Evolutionary conservation across 2,329 filamentous ascomycete genomes (phyloP).

Genomic region (Trichoderma brevicompactum): DNA sequence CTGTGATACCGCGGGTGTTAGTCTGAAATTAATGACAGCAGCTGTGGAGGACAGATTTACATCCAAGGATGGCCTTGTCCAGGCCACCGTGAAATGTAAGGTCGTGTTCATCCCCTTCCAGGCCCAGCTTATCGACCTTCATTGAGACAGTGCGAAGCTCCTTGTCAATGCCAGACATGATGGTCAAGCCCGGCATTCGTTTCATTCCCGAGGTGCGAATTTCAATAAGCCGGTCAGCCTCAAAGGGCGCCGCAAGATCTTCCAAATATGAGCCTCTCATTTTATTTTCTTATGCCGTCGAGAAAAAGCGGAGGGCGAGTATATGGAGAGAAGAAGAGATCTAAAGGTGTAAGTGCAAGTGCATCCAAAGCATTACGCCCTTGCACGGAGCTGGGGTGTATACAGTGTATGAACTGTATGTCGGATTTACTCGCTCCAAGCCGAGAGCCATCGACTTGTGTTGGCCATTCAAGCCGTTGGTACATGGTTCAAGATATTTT

Average conservation of each 20-base stretch:
- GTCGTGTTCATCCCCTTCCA: conserved; percentile 65
- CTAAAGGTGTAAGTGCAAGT: conserved; percentile 13
- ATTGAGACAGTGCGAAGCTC: conserved; percentile 48
- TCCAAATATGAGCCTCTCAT: conserved; percentile 30
- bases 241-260: conserved; percentile 50
- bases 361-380: background rate
- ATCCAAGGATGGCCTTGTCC: conserved; percentile 67
- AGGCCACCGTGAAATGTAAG: conserved; percentile 63
- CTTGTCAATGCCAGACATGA: conserved; percentile 64
- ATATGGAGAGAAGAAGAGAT: background rate
- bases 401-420: background rate
- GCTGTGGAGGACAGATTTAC: conserved; percentile 43
- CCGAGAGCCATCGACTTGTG: background rate
- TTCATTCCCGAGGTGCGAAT: conserved; percentile 62
- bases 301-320: background rate
- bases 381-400: background rate
- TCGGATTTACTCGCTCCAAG: background rate
- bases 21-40: background rate
- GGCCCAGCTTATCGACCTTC: conserved; percentile 53
- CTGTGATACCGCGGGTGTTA: conserved; percentile 40
- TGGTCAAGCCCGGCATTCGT: conserved; percentile 54
- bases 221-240: conserved; percentile 57
- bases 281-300: background rate
- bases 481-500: background rate
- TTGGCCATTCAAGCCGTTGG: background rate